A percentile compares a stretch with the other conserved stretches of the same genome.
Evolutionary conservation across 306 rosid species (phyloP).

Genomic region (Cajanus cajan): DNA sequence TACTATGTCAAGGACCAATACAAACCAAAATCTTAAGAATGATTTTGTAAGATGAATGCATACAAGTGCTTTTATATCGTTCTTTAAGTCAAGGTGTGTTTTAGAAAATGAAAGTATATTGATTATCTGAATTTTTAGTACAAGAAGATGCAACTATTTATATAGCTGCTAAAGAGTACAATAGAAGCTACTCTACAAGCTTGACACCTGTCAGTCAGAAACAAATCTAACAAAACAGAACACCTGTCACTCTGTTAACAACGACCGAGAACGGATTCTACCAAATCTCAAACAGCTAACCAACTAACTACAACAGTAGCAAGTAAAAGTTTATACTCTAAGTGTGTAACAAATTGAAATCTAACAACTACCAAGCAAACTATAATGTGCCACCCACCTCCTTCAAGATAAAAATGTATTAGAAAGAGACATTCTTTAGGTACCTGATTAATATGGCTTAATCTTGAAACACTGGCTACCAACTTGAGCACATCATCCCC

Average conservation of each 20-base stretch:
- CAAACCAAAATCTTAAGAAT: background rate
- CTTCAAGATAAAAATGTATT: slow-evolving; percentile 27
- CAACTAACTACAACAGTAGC: no score
- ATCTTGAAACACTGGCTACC: slow-evolving; percentile 90
- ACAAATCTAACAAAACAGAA: no score
- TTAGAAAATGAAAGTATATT: no score
- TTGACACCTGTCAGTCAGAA: no score
- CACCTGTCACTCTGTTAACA: no score
- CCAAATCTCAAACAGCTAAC: no score
- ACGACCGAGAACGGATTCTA: no score
- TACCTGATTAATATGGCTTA: slow-evolving; percentile 97
- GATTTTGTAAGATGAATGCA: background rate
- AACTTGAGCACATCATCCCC: slow-evolving; percentile 82
- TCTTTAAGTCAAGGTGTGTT: background rate
- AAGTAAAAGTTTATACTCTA: no score
- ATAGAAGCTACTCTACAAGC: no score
- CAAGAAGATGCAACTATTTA: no score
- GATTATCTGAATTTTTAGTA: no score
- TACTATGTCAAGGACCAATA: background rate
- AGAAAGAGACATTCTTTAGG: slow-evolving; percentile 10
- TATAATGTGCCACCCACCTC: background rate
- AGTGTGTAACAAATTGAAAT: slow-evolving; percentile 10
- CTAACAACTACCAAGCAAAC: slow-evolving; percentile 20
- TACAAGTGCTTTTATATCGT: background rate
- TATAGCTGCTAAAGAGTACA: no score